Evolutionary conservation across 78 protist species (phyloP).

Genomic region (Dictyostelium intermedium): DNA sequence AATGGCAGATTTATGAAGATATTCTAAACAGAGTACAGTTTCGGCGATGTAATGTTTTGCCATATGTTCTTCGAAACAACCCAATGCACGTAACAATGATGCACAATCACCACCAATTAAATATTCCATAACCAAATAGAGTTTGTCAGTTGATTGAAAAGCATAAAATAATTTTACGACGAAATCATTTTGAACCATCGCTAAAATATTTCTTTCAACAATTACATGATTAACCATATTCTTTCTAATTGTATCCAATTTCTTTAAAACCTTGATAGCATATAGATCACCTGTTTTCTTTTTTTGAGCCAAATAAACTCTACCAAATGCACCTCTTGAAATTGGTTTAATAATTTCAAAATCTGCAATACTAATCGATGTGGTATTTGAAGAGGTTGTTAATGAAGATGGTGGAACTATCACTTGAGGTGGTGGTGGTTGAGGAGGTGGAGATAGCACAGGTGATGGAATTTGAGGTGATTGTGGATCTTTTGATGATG

Average conservation of each 20-base stretch:
- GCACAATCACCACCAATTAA: constrained; percentile 86
- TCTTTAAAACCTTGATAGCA: constrained; percentile 90
- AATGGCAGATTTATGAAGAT: constrained; percentile 78
- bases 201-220: constrained; percentile 84
- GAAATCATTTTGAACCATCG: constrained; percentile 70
- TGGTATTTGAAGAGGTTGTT: neutral
- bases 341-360: constrained; percentile 90
- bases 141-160: constrained; percentile 83
- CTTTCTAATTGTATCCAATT: constrained; percentile 89
- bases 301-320: constrained; percentile 87
- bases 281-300: constrained; percentile 88
- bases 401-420: constrained; percentile 7
- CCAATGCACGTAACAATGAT: constrained; percentile 66
- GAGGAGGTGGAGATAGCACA: neutral
- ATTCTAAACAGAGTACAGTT: constrained; percentile 91
- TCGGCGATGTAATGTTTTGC: constrained; percentile 89
- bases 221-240: constrained; percentile 84
- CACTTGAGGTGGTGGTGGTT: neutral
- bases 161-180: constrained; percentile 88
- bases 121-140: constrained; percentile 90
- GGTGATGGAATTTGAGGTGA: constrained; percentile 3
- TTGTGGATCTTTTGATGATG: neutral
- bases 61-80: constrained; percentile 74
- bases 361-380: constrained; percentile 46
- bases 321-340: constrained; percentile 90